phyloP scores from a whole-genome alignment of 208 protist genomes.

The Crithidia fasciculata region DNA sequence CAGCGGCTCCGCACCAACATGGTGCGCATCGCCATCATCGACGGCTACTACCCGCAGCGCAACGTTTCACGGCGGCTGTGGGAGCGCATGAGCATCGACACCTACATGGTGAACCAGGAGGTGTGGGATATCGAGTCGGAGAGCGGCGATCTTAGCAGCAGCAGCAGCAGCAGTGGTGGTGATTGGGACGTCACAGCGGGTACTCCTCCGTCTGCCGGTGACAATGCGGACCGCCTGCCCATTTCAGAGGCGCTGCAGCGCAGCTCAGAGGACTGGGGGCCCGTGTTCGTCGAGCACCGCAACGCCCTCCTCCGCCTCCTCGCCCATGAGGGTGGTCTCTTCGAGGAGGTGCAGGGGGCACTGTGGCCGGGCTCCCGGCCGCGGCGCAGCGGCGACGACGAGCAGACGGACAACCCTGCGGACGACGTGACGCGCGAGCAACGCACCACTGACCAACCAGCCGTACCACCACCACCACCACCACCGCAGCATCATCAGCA shows the following conservation, averaged over 20 bases:
- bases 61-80: conserved; percentile 20
- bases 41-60: conserved; percentile 38
- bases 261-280: conserved; percentile 19
- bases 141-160: neutral
- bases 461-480: no score
- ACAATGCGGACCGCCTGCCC: neutral
- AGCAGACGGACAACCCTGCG: no score
- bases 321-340: conserved; percentile 19
- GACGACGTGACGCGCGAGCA: no score
- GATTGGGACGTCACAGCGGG: no score
- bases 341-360: conserved; percentile 10
- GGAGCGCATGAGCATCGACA: conserved; percentile 10
- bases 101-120: conserved; percentile 10
- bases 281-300: conserved; percentile 16
- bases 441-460: no score
- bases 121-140: conserved; percentile 1
- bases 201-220: no score
- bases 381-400: neutral
- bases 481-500: no score
- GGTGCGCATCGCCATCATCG: conserved; percentile 37
- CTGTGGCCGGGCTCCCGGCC: conserved; percentile 3
- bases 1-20: conserved; percentile 21
- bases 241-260: neutral
- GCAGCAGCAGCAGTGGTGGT: neutral
- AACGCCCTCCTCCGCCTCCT: conserved; percentile 27